A percentile compares a stretch with the other conserved stretches of the same genome.
phyloP scores from a whole-genome alignment of 192 early-diverging fungal species.

The Mortierella antarctica region DNA sequence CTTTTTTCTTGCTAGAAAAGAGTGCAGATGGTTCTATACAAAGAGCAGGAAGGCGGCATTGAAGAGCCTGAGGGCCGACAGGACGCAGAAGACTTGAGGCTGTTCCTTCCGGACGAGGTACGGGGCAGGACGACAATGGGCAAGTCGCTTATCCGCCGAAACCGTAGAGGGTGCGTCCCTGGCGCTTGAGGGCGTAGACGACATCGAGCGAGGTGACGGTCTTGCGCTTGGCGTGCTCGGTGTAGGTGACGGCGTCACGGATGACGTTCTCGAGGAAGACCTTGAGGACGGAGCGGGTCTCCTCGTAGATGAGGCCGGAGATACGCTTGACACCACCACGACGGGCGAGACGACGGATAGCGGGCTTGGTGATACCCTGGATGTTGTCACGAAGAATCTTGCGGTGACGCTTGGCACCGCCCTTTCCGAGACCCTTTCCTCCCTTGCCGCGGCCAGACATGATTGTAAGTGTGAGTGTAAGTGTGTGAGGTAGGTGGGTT shows the following conservation, averaged over 20 bases:
- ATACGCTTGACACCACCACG: slow-evolving; percentile 99
- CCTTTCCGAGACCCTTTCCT: slow-evolving; percentile 99
- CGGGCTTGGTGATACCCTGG: slow-evolving; percentile 98
- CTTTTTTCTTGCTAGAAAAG: background rate
- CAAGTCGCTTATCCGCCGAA: slow-evolving; percentile 62
- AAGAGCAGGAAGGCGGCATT: slow-evolving; percentile 25
- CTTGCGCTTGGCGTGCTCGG: slow-evolving; percentile 99
- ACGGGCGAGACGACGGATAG: slow-evolving; percentile 98
- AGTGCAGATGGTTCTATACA: slow-evolving; percentile 35
- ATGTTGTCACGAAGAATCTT: slow-evolving; percentile 99
- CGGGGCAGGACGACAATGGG: background rate
- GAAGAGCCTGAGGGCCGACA: slow-evolving; percentile 1
- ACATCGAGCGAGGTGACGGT: slow-evolving; percentile 99
- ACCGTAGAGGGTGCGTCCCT: slow-evolving; percentile 92
- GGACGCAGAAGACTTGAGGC: background rate
- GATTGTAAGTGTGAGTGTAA: slow-evolving; percentile 19
- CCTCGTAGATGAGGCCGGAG: slow-evolving; percentile 99
- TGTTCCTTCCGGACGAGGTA: slow-evolving; percentile 3
- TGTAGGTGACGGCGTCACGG: slow-evolving; percentile 98
- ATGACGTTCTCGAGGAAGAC: slow-evolving; percentile 99
- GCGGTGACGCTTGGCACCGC: slow-evolving; percentile 99
- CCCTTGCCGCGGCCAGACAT: slow-evolving; percentile 99
- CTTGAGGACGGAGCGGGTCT: slow-evolving; percentile 98
- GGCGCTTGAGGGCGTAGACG: slow-evolving; percentile 97
- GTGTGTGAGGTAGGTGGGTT: slow-evolving; percentile 8